A percentile compares a stretch with the other conserved stretches of the same genome.
These are phyloP conservation scores for Pseudogymnoascus sp. DNA, from an alignment of 2,329 filamentous ascomycete species.

Conservation along the genomic window DNA sequence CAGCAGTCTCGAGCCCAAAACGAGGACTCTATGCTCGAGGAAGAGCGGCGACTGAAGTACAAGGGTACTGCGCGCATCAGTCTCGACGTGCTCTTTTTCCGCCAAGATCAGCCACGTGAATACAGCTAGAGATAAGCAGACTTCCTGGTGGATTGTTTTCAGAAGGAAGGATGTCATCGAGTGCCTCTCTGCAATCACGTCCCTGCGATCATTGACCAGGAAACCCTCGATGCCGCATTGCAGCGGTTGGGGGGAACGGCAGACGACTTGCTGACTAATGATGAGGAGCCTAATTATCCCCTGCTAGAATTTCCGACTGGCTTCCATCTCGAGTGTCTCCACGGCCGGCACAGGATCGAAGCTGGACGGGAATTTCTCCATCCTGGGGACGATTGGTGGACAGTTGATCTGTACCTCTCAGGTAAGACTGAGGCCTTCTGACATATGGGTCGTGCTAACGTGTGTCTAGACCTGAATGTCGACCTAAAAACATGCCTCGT, in stretches of 20 bases:
- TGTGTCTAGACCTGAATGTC: slow-evolving; percentile 18
- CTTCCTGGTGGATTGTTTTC: slow-evolving; percentile 11
- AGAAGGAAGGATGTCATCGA: slow-evolving; percentile 9
- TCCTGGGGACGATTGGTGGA: slow-evolving; percentile 12
- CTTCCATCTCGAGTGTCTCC: slow-evolving; percentile 3
- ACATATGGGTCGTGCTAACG: background rate
- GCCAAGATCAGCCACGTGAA: slow-evolving; percentile 12
- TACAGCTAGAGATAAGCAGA: slow-evolving; percentile 13
- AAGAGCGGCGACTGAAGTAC: slow-evolving; percentile 8
- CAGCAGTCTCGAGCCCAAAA: background rate
- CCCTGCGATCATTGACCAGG: slow-evolving; percentile 23
- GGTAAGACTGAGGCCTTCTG: background rate
- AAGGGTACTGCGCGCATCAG: slow-evolving; percentile 10
- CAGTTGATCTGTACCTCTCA: slow-evolving; percentile 12
- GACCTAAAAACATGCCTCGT: slow-evolving; percentile 21
- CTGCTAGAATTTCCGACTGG: background rate
- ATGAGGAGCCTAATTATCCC: background rate
- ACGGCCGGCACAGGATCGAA: slow-evolving; percentile 13
- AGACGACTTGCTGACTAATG: slow-evolving; percentile 10
- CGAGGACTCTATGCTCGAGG: background rate
- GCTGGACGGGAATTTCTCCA: slow-evolving; percentile 15
- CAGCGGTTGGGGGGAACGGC: slow-evolving; percentile 9
- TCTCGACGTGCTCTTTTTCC: slow-evolving; percentile 13
- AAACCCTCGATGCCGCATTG: slow-evolving; percentile 20
- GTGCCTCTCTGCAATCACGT: slow-evolving; percentile 22